phyloP scores from a whole-genome alignment of 106 monocot genomes.

The Amphibolis antarctica region DNA sequence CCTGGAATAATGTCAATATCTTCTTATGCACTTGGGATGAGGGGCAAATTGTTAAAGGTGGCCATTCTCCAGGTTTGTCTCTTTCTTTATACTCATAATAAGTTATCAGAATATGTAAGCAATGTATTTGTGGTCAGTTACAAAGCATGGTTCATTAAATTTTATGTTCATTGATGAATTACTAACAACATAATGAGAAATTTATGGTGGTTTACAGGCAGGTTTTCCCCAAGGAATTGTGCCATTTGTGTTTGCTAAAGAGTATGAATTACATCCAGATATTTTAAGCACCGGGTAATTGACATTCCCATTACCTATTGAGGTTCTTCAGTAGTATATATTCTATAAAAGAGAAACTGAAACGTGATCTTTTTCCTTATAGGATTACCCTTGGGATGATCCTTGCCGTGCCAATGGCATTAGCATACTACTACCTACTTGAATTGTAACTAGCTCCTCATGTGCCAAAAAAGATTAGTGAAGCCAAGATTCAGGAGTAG shows the following conservation, averaged over 20 bases:
- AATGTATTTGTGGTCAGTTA: neutral
- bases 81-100: neutral
- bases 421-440: conserved; percentile 49
- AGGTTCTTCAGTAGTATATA: neutral
- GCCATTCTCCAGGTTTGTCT: conserved; percentile 58
- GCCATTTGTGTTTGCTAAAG: conserved; percentile 80
- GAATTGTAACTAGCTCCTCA: conserved; percentile 4
- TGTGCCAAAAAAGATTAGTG: no score
- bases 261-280: conserved; percentile 61
- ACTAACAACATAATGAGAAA: neutral
- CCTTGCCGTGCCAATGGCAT: conserved; percentile 40
- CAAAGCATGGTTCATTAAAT: neutral
- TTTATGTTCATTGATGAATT: neutral
- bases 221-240: conserved; percentile 80
- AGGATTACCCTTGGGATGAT: conserved; percentile 73
- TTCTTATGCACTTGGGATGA: conserved; percentile 48
- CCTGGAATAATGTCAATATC: conserved; percentile 46
- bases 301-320: neutral
- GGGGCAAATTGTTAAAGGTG: conserved; percentile 24
- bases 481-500: no score
- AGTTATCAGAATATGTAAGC: neutral
- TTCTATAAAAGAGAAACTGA: neutral
- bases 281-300: conserved; percentile 73
- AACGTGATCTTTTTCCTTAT: conserved; percentile 7
- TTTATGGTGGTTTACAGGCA: conserved; percentile 32